These are phyloP conservation scores for Stevia rebaudiana DNA, from an alignment of 140 eudicot species.

Conservation along the genomic window DNA sequence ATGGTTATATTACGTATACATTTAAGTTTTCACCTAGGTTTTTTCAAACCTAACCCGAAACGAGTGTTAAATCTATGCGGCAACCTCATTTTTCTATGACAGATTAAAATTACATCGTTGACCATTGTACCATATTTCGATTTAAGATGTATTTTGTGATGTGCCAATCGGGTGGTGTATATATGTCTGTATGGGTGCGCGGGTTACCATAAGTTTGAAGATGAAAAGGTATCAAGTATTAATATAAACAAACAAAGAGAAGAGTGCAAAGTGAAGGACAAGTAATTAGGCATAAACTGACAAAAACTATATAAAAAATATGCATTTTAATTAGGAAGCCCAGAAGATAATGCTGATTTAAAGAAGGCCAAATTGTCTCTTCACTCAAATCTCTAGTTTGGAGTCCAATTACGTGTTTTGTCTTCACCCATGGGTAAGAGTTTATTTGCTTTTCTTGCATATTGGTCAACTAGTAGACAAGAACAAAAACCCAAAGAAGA, in stretches of 20 bases:
- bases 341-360: background rate
- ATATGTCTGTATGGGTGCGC: too few species aligned
- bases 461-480: background rate
- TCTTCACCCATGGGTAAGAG: slow-evolving; percentile 2
- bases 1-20: too few species aligned
- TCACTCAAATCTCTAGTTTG: slow-evolving; percentile 22
- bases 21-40: too few species aligned
- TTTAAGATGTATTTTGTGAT: too few species aligned
- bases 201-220: background rate
- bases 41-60: too few species aligned
- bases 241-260: slow-evolving; percentile 21
- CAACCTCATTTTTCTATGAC: too few species aligned
- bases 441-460: background rate
- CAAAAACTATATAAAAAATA: slow-evolving; percentile 1
- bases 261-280: slow-evolving; percentile 22
- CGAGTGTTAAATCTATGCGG: too few species aligned
- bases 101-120: too few species aligned
- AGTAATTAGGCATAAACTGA: slow-evolving; percentile 21
- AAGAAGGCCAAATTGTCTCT: slow-evolving; percentile 43
- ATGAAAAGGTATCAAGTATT: background rate
- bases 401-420: background rate
- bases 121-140: too few species aligned
- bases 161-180: too few species aligned
- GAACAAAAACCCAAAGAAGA: background rate
- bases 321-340: background rate